Evolutionary conservation across 257 asterid genomes (phyloP).

Genomic region (Ballota nigra): DNA sequence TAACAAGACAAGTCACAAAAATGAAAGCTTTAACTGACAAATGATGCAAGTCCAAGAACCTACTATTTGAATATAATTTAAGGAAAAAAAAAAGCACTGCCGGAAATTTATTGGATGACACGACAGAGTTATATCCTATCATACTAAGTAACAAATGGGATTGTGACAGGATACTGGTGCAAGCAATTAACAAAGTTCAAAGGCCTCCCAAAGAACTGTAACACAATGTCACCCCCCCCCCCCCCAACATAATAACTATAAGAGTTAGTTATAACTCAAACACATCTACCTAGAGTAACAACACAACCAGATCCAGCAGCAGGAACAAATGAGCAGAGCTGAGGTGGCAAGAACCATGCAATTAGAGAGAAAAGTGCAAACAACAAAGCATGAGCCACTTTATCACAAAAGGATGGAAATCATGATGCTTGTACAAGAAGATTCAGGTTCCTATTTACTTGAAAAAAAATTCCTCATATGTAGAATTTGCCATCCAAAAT

Average conservation of each 20-base stretch:
- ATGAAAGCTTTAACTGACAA: conserved; percentile 10
- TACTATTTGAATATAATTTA: neutral
- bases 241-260: no score
- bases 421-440: neutral
- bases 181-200: no score
- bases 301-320: no score
- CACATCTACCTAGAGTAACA: no score
- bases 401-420: neutral
- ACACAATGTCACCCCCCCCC: no score
- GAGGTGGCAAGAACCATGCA: no score
- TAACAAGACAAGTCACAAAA: conserved; percentile 2
- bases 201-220: no score
- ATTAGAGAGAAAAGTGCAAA: neutral
- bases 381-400: neutral
- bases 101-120: neutral
- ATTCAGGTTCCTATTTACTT: neutral
- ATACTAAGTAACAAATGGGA: no score
- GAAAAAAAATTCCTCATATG: neutral
- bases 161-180: no score
- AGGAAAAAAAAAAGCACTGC: neutral
- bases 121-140: conserved; percentile 1
- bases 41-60: conserved; percentile 8
- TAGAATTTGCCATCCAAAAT: conserved; percentile 10
- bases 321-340: no score
- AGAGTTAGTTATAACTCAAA: no score